Conservation (phyloP, 176 grass and related monocot genomes). For the Eragrostis nindensis region DNA sequence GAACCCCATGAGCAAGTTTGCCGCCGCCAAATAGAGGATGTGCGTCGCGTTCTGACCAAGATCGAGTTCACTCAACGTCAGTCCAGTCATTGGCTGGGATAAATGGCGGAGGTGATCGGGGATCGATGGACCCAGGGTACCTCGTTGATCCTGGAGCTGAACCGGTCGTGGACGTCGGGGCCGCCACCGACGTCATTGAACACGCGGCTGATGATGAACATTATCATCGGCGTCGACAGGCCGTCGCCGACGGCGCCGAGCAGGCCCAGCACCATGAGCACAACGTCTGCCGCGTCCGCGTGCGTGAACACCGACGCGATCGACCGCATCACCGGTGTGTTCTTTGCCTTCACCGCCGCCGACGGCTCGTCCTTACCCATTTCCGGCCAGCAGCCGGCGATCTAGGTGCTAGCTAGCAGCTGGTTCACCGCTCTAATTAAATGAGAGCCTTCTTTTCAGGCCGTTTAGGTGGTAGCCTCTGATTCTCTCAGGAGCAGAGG, state of each 20-base stretch:
- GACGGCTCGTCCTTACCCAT: conserved; percentile 20
- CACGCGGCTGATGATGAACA: conserved; percentile 69
- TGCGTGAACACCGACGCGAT: conserved; percentile 81
- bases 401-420: neutral
- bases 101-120: neutral
- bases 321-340: neutral
- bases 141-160: conserved; percentile 65
- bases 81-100: neutral
- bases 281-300: conserved; percentile 64
- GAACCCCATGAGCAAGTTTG: conserved; percentile 70
- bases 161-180: conserved; percentile 30
- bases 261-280: conserved; percentile 72
- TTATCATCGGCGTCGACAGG: conserved; percentile 72
- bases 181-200: conserved; percentile 84
- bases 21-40: conserved; percentile 73
- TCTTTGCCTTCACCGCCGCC: neutral
- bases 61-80: neutral
- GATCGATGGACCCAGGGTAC: too few relatives aligned
- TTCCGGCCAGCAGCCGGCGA: too few relatives aligned
- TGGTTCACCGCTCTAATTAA: neutral
- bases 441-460: conserved; percentile 30
- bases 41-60: conserved; percentile 57
- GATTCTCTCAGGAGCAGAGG: neutral
- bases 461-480: conserved; percentile 30
- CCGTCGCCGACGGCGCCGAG: conserved; percentile 85